phyloP scores from a whole-genome alignment of 2,329 filamentous ascomycete species.

The Paecilomyces variotii region DNA sequence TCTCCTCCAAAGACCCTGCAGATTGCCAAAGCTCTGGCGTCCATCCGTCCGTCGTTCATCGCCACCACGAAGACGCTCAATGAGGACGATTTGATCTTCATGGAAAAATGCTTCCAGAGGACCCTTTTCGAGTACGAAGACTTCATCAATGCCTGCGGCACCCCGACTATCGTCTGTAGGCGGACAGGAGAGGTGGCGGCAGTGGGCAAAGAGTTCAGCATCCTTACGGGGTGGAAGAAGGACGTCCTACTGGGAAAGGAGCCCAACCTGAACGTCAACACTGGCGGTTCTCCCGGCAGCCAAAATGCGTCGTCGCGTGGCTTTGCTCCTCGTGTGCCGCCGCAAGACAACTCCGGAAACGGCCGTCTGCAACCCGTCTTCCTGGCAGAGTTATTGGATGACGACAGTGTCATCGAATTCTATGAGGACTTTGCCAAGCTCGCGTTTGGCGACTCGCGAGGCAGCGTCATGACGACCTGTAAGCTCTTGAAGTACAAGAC shows the following conservation, averaged over 20 bases:
- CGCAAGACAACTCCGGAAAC: conserved; percentile 28
- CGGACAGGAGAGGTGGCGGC: conserved; percentile 91
- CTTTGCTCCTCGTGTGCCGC: conserved; percentile 40
- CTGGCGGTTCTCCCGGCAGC: conserved; percentile 46
- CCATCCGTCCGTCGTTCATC: conserved; percentile 88
- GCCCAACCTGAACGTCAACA: conserved; percentile 80
- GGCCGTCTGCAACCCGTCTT: conserved; percentile 70
- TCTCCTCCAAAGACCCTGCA: conserved; percentile 66
- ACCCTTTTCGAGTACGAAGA: conserved; percentile 90
- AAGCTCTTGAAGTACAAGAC: conserved; percentile 86
- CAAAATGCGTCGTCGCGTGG: conserved; percentile 30
- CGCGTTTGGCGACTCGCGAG: conserved; percentile 83
- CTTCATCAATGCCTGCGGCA: conserved; percentile 79
- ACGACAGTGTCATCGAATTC: conserved; percentile 87
- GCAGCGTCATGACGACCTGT: conserved; percentile 73
- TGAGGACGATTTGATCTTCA: conserved; percentile 83
- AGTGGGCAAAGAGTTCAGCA: conserved; percentile 94
- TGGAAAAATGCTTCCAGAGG: conserved; percentile 94
- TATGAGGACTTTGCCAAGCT: conserved; percentile 92
- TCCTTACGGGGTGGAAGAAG: conserved; percentile 88
- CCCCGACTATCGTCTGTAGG: conserved; percentile 84
- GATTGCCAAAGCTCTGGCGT: conserved; percentile 80
- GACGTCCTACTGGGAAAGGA: conserved; percentile 82
- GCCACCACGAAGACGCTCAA: conserved; percentile 85
- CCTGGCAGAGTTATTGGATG: conserved; percentile 84